Evolutionary conservation across 2,329 filamentous ascomycete species (phyloP).

Genomic region (Cladobotryum protrusum): DNA sequence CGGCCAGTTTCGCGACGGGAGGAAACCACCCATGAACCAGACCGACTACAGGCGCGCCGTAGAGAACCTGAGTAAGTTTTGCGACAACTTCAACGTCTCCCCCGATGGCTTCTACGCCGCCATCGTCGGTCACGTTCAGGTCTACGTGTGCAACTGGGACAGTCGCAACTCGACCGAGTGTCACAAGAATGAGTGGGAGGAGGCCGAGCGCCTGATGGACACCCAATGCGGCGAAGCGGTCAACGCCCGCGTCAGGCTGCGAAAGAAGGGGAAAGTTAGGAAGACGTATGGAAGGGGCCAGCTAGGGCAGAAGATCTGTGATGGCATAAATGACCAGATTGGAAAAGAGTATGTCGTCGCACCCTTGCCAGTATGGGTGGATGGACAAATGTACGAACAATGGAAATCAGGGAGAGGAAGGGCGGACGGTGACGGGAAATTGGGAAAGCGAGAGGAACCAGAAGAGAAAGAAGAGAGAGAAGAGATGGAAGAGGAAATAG

Average conservation of each 20-base stretch:
- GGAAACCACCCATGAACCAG: background rate
- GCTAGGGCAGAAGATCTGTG: background rate
- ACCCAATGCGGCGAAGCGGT: background rate
- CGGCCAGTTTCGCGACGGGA: no score
- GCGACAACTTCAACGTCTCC: background rate
- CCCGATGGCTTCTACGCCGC: conserved; percentile 1
- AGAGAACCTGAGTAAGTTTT: background rate
- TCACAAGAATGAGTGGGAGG: conserved; percentile 1
- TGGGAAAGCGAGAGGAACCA: background rate
- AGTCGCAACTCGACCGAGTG: background rate
- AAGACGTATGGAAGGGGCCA: conserved; percentile 3
- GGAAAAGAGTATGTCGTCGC: background rate
- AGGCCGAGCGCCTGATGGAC: background rate
- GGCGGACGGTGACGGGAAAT: background rate
- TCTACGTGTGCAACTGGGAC: background rate
- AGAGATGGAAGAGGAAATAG: background rate
- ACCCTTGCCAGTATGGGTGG: background rate
- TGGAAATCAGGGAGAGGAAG: background rate
- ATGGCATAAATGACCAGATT: background rate
- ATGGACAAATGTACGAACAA: background rate
- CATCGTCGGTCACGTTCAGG: background rate
- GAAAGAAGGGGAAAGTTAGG: background rate
- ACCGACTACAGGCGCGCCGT: conserved; percentile 2
- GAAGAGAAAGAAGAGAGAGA: background rate
- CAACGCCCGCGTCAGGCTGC: background rate